phyloP scores from a whole-genome alignment of 495 filamentous ascomycete species.

The Podospora pseudopauciseta region DNA sequence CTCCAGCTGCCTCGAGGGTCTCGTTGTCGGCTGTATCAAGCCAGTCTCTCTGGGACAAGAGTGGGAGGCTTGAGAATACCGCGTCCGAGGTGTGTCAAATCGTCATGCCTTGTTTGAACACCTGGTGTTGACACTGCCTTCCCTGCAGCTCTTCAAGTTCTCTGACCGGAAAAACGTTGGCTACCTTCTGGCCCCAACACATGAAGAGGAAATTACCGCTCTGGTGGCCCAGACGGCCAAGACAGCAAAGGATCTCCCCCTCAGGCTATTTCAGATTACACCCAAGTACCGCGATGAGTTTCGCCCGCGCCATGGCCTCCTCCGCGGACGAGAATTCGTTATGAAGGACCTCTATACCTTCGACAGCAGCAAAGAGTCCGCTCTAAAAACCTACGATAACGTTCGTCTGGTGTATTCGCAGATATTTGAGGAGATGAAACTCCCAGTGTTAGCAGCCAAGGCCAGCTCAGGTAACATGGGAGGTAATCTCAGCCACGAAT shows the following conservation, averaged over 20 bases:
- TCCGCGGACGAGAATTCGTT: constrained; percentile 87
- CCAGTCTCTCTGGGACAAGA: constrained; percentile 74
- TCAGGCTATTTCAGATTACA: constrained; percentile 87
- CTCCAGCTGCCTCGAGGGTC: constrained; percentile 76
- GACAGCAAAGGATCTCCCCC: constrained; percentile 81
- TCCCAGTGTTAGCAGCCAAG: constrained; percentile 79
- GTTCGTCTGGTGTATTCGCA: constrained; percentile 66
- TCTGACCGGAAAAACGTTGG: constrained; percentile 71
- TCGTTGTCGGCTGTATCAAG: constrained; percentile 85
- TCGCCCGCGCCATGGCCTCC: constrained; percentile 79
- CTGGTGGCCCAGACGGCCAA: constrained; percentile 69
- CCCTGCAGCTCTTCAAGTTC: constrained; percentile 68
- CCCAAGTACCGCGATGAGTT: constrained; percentile 93
- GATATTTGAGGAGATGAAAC: constrained; percentile 77
- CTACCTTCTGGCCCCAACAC: constrained; percentile 84
- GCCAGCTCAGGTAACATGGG: constrained; percentile 97
- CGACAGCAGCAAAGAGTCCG: constrained; percentile 61
- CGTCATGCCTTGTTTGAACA: not conserved
- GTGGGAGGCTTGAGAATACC: constrained; percentile 37
- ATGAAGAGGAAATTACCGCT: constrained; percentile 92
- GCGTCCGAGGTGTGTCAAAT: constrained; percentile 40
- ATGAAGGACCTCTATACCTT: constrained; percentile 99
- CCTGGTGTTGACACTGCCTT: constrained; percentile 15
- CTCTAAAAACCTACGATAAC: constrained; percentile 69
- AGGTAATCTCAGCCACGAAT: constrained; percentile 89